Evolutionary conservation across 352 stramenopile species (phyloP).

Genomic region (Phytophthora europaea): DNA sequence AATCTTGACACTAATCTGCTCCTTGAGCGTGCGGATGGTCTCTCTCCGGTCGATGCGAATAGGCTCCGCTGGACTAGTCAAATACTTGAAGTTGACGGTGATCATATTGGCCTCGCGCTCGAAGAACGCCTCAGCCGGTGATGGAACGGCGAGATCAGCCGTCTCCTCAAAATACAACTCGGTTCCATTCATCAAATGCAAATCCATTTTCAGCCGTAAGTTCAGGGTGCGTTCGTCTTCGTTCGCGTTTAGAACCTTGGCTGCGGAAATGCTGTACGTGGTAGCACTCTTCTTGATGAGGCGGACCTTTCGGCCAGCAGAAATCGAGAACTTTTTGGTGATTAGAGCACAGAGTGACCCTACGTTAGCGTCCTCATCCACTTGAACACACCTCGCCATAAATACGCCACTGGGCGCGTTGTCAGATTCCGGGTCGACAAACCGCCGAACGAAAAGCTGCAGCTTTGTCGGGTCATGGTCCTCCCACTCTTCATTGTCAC

Average conservation of each 20-base stretch:
- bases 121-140: slow-evolving; percentile 70
- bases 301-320: slow-evolving; percentile 50
- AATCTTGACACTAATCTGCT: slow-evolving; percentile 62
- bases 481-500: slow-evolving; percentile 70
- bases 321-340: slow-evolving; percentile 63
- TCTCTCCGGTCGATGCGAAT: slow-evolving; percentile 84
- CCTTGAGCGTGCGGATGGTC: slow-evolving; percentile 68
- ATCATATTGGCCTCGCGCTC: slow-evolving; percentile 87
- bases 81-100: slow-evolving; percentile 77
- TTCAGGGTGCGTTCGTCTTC: slow-evolving; percentile 52
- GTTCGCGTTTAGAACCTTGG: slow-evolving; percentile 74
- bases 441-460: slow-evolving; percentile 79
- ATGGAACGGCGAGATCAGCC: slow-evolving; percentile 51
- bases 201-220: slow-evolving; percentile 64
- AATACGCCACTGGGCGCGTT: slow-evolving; percentile 12
- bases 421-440: slow-evolving; percentile 40
- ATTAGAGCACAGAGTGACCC: slow-evolving; percentile 58
- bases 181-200: slow-evolving; percentile 73
- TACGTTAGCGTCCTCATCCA: slow-evolving; percentile 71
- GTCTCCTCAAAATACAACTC: slow-evolving; percentile 85
- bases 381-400: slow-evolving; percentile 70
- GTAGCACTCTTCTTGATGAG: slow-evolving; percentile 78
- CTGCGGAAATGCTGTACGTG: slow-evolving; percentile 69
- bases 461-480: slow-evolving; percentile 70
- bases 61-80: slow-evolving; percentile 48